These are phyloP conservation scores for Epichloe hybrida DNA, from an alignment of 2,329 filamentous ascomycete species.

Conservation along the genomic window DNA sequence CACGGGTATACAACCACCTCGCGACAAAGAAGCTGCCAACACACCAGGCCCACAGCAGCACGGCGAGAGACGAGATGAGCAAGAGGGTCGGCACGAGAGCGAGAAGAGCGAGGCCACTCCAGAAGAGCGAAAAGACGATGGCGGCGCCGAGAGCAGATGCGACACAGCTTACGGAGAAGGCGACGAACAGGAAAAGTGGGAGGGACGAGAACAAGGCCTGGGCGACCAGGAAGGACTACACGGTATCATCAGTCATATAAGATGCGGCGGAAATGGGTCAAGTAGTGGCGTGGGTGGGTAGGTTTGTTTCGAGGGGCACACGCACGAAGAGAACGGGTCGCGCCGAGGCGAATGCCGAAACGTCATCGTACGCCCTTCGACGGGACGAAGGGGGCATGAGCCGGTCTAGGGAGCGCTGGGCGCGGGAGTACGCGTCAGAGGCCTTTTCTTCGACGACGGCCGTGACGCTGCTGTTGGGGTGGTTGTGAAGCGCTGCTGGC, in stretches of 20 bases:
- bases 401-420: slow-evolving; percentile 32
- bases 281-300: too few relatives aligned
- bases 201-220: slow-evolving; percentile 53
- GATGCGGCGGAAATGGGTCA: neutral
- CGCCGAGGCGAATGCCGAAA: slow-evolving; percentile 41
- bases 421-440: slow-evolving; percentile 24
- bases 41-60: slow-evolving; percentile 55
- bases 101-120: slow-evolving; percentile 51
- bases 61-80: slow-evolving; percentile 46
- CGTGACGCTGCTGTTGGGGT: too few relatives aligned
- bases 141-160: slow-evolving; percentile 49
- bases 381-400: slow-evolving; percentile 48
- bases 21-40: slow-evolving; percentile 42
- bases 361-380: slow-evolving; percentile 38
- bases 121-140: slow-evolving; percentile 53
- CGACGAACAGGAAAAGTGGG: slow-evolving; percentile 54
- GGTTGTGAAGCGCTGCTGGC: neutral
- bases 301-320: slow-evolving; percentile 5
- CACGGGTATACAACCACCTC: slow-evolving; percentile 31
- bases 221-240: slow-evolving; percentile 51
- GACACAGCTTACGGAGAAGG: slow-evolving; percentile 50
- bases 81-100: slow-evolving; percentile 57
- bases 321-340: slow-evolving; percentile 60
- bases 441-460: too few relatives aligned
- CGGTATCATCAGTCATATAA: neutral